A percentile compares a stretch with the other conserved stretches of the same genome.
Conservation (phyloP, 768 basidiomycete species). For the Fistulinella prunicolor region DNA sequence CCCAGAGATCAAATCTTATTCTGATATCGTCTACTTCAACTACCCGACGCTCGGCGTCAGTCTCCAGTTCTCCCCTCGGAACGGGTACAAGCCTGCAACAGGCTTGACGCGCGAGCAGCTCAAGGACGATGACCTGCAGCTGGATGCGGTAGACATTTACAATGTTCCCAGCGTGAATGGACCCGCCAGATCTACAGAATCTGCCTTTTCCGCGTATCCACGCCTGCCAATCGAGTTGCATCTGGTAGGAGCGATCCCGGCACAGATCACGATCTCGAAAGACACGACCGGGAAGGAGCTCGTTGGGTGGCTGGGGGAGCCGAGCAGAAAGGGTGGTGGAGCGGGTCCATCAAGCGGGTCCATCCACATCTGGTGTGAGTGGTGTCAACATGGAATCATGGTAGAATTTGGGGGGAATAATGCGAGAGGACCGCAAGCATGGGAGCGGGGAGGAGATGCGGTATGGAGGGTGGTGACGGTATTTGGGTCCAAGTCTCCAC, state of each 20-base stretch:
- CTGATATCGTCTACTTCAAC: constrained; percentile 86
- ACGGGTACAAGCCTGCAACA: constrained; percentile 57
- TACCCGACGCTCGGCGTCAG: constrained; percentile 80
- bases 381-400: constrained; percentile 80
- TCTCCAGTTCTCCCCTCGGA: constrained; percentile 65
- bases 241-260: constrained; percentile 37
- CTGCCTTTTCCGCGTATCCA: constrained; percentile 57
- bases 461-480: constrained; percentile 73
- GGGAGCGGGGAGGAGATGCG: constrained; percentile 84
- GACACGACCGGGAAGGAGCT: constrained; percentile 75
- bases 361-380: constrained; percentile 93
- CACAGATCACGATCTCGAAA: constrained; percentile 41
- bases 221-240: constrained; percentile 49
- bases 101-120: constrained; percentile 47
- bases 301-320: constrained; percentile 75
- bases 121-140: constrained; percentile 45
- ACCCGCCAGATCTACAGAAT: constrained; percentile 45
- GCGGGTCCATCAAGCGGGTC: constrained; percentile 79
- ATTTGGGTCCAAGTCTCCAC: constrained; percentile 40
- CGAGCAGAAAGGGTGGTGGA: constrained; percentile 88
- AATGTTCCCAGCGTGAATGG: constrained; percentile 47
- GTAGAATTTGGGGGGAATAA: constrained; percentile 81
- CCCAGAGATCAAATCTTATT: constrained; percentile 74
- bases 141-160: constrained; percentile 84
- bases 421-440: constrained; percentile 76